phyloP scores from a whole-genome alignment of 257 asterid genomes.

The Misopates orontium region DNA sequence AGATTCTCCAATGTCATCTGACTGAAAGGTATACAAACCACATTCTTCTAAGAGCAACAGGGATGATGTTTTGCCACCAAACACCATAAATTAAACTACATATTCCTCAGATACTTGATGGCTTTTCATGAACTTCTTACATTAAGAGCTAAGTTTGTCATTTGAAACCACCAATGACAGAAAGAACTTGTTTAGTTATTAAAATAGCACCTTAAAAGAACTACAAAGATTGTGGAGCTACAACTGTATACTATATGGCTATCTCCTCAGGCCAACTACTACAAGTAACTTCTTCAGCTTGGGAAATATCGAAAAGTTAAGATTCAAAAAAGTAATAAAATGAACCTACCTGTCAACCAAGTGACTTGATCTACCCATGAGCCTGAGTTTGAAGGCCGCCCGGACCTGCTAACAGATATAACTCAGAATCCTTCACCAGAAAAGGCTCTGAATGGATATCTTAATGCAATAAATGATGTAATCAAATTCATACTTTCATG shows the following conservation, averaged over 20 bases:
- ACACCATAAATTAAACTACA: slow-evolving; percentile 2
- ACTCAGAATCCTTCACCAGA: slow-evolving; percentile 23
- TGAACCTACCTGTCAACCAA: slow-evolving; percentile 86
- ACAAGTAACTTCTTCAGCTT: slow-evolving; percentile 4
- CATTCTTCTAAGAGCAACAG: background rate
- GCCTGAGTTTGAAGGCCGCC: slow-evolving; percentile 68
- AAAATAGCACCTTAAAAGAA: background rate
- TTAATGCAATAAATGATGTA: slow-evolving; percentile 5
- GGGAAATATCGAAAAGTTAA: slow-evolving; percentile 12
- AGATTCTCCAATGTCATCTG: background rate
- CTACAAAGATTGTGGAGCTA: background rate
- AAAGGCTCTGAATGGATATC: slow-evolving; percentile 5
- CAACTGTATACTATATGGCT: background rate
- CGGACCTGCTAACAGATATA: slow-evolving; percentile 55
- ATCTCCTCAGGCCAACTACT: background rate
- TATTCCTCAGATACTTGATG: background rate
- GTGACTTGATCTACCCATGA: slow-evolving; percentile 95
- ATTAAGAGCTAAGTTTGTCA: background rate
- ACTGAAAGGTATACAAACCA: background rate
- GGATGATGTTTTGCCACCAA: background rate
- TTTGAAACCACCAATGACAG: background rate
- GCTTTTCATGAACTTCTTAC: background rate
- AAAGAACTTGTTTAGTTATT: background rate
- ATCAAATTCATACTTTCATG: background rate
- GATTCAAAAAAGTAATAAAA: slow-evolving; percentile 22